These are phyloP conservation scores for Glaciozyma martinii DNA, from an alignment of 768 basidiomycete genomes.

Conservation along the genomic window DNA sequence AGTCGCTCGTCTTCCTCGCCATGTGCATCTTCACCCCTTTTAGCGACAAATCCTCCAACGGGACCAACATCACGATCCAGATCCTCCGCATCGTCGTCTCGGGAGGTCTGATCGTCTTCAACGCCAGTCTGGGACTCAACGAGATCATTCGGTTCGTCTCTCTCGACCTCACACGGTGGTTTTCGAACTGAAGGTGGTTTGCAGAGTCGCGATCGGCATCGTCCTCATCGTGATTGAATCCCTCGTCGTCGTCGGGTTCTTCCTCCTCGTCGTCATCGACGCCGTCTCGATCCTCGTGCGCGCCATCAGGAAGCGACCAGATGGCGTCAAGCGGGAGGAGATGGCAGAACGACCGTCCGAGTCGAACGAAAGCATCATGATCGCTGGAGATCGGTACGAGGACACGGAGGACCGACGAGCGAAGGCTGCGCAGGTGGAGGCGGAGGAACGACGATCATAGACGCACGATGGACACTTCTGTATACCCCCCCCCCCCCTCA, in stretches of 20 bases:
- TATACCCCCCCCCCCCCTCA: too few species aligned
- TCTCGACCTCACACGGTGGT: background rate
- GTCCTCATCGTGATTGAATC: slow-evolving; percentile 24
- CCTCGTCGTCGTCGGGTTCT: slow-evolving; percentile 24
- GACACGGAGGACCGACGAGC: too few species aligned
- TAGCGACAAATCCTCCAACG: slow-evolving; percentile 24
- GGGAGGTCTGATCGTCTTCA: slow-evolving; percentile 24
- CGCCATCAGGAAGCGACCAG: background rate
- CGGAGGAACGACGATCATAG: too few species aligned
- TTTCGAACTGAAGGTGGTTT: background rate
- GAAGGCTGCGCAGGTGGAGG: too few species aligned
- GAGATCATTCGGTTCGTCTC: slow-evolving; percentile 25
- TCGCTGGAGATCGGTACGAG: too few species aligned
- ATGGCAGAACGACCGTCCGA: background rate
- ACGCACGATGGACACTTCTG: too few species aligned
- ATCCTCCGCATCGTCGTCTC: slow-evolving; percentile 18
- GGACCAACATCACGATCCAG: slow-evolving; percentile 21
- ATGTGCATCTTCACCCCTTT: slow-evolving; percentile 24
- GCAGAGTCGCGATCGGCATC: slow-evolving; percentile 26
- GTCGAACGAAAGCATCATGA: too few species aligned
- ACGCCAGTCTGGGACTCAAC: slow-evolving; percentile 20
- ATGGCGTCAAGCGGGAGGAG: background rate
- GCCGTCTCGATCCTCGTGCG: slow-evolving; percentile 15
- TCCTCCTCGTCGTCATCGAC: slow-evolving; percentile 28
- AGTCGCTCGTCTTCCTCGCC: slow-evolving; percentile 17